Conservation (phyloP, 2,329 filamentous ascomycete genomes). For the Ramularia endophylla region DNA sequence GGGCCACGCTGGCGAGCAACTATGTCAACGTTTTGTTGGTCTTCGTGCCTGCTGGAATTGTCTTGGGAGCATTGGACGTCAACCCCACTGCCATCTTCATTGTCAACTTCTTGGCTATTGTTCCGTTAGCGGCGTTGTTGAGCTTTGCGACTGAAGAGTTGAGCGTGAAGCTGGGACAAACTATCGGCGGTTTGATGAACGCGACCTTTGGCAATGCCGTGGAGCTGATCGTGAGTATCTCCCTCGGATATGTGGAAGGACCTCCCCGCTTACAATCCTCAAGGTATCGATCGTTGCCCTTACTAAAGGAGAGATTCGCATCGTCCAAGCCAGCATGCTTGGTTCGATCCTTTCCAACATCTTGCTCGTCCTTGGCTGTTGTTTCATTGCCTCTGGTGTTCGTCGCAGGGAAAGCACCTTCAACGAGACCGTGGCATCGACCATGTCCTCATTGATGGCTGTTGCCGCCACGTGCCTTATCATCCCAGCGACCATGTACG, state of each 20-base stretch:
- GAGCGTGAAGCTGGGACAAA: conserved; percentile 64
- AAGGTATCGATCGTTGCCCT: conserved; percentile 80
- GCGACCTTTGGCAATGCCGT: conserved; percentile 76
- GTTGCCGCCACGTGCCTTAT: conserved; percentile 50
- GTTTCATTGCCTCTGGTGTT: conserved; percentile 47
- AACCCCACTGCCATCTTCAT: conserved; percentile 63
- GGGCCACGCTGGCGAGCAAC: conserved; percentile 43
- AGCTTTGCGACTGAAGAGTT: conserved; percentile 76
- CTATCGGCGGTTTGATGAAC: conserved; percentile 67
- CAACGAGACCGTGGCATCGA: conserved; percentile 70
- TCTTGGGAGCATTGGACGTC: conserved; percentile 58
- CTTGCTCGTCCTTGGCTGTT: conserved; percentile 61
- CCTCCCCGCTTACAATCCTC: conserved; percentile 1
- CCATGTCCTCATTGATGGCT: conserved; percentile 59
- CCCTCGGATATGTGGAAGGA: too few species aligned
- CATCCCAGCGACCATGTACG: conserved; percentile 49
- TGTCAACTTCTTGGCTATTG: conserved; percentile 76
- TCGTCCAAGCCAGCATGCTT: conserved; percentile 97
- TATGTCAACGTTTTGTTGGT: conserved; percentile 66
- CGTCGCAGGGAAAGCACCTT: conserved; percentile 48
- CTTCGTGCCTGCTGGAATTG: conserved; percentile 67
- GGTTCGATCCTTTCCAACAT: conserved; percentile 94
- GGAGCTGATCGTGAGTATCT: conserved; percentile 56
- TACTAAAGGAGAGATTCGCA: conserved; percentile 76
- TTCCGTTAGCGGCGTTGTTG: conserved; percentile 66